Percentiles rank a stretch among this genome's conserved stretches.
Evolutionary conservation across 345 rosid genomes (phyloP).

Genomic region (Bruguiera sexangula): DNA sequence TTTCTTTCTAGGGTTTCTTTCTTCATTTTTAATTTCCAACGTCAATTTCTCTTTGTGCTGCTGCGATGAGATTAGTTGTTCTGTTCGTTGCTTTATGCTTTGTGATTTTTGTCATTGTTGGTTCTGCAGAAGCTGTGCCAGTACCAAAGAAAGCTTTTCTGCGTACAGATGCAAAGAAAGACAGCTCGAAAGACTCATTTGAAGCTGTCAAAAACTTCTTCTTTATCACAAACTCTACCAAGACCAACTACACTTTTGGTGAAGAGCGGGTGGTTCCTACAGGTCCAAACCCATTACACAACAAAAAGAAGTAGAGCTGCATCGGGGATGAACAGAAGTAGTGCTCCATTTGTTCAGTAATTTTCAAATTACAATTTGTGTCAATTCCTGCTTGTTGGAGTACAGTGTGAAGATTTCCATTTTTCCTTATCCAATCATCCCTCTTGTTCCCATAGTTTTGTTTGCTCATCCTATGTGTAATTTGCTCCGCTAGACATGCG

Average conservation of each 20-base stretch:
- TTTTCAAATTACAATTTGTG: not conserved
- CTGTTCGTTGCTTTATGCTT: constrained; percentile 9
- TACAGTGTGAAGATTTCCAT: not conserved
- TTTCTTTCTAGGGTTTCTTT: not conserved
- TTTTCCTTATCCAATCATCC: not conserved
- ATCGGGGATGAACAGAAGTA: not conserved
- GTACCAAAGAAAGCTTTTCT: constrained; percentile 8
- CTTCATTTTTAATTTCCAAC: not conserved
- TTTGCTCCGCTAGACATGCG: not conserved
- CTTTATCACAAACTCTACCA: constrained; percentile 3
- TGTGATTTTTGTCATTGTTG: constrained; percentile 8
- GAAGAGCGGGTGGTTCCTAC: constrained; percentile 34
- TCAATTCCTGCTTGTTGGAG: not conserved
- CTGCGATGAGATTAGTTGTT: constrained; percentile 26
- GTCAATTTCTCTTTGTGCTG: not conserved
- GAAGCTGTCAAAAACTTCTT: constrained; percentile 1
- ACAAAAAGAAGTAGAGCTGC: constrained; percentile 15
- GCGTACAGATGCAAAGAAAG: not conserved
- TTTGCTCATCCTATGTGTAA: not conserved
- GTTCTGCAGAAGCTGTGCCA: constrained; percentile 15
- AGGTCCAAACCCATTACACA: constrained; percentile 38
- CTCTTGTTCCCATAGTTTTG: not conserved
- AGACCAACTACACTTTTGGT: constrained; percentile 9
- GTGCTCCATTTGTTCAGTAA: not conserved
- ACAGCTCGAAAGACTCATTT: constrained; percentile 4